Evolutionary conservation across 2,329 filamentous ascomycete genomes (phyloP).

Genomic region (Fusarium brevicatenulatum): DNA sequence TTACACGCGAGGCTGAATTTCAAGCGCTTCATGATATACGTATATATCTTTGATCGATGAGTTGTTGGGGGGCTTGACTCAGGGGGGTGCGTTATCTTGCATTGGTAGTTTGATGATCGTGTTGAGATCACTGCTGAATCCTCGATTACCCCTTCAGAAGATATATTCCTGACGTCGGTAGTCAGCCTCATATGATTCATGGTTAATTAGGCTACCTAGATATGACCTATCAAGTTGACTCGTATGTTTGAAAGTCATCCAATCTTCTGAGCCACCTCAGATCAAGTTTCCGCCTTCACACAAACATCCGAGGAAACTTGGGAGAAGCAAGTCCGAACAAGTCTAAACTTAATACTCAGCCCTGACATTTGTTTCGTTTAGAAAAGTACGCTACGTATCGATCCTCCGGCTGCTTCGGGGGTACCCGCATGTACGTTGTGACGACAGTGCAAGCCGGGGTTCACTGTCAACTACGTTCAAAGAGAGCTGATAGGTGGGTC

Average conservation of each 20-base stretch:
- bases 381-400: conserved; percentile 2
- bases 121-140: background rate
- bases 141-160: background rate
- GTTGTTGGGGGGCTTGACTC: background rate
- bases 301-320: background rate
- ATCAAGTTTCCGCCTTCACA: background rate
- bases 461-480: conserved; percentile 1
- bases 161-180: background rate
- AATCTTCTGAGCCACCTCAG: background rate
- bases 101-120: conserved; percentile 24
- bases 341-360: conserved; percentile 10
- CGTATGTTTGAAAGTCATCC: background rate
- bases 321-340: background rate
- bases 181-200: background rate
- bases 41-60: background rate
- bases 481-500: conserved; percentile 22
- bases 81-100: conserved; percentile 39
- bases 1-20: conserved; percentile 37
- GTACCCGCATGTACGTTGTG: conserved; percentile 31
- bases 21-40: conserved; percentile 9
- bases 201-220: background rate
- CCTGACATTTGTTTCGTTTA: conserved; percentile 2
- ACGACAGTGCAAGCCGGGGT: conserved; percentile 14
- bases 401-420: conserved; percentile 10
- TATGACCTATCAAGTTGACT: background rate